Conservation (phyloP, 768 basidiomycete species). For the Chalciporus sphaerocephalus region DNA sequence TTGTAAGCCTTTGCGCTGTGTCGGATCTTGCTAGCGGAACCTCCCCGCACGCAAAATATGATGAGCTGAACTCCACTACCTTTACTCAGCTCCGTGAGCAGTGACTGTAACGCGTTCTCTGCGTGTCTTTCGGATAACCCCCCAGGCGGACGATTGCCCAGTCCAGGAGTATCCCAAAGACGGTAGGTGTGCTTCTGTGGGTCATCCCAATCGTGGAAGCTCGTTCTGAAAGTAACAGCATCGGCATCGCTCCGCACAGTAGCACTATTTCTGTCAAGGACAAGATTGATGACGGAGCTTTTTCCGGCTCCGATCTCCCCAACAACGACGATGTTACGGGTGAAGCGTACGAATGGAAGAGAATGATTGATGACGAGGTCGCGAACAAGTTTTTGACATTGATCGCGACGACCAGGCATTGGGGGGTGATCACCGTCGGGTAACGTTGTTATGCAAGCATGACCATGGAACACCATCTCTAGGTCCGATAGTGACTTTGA, state of each 20-base stretch:
- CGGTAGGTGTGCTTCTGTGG: slow-evolving; percentile 21
- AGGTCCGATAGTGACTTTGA: not conserved
- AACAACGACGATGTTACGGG: slow-evolving; percentile 35
- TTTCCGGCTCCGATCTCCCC: slow-evolving; percentile 35
- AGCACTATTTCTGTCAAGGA: slow-evolving; percentile 16
- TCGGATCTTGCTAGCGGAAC: slow-evolving; percentile 19
- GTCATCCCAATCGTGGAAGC: slow-evolving; percentile 22
- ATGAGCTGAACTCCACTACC: slow-evolving; percentile 19
- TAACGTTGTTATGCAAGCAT: slow-evolving; percentile 25
- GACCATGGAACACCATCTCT: slow-evolving; percentile 15
- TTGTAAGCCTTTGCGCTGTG: slow-evolving; percentile 19
- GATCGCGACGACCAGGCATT: slow-evolving; percentile 12
- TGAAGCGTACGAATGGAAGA: slow-evolving; percentile 14
- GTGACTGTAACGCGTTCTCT: slow-evolving; percentile 17
- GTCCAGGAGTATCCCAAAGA: slow-evolving; percentile 25
- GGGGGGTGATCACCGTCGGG: slow-evolving; percentile 17
- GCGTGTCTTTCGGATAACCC: slow-evolving; percentile 9
- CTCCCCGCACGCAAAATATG: slow-evolving; percentile 18
- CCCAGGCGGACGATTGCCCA: slow-evolving; percentile 14
- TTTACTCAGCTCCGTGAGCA: slow-evolving; percentile 18
- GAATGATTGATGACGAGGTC: slow-evolving; percentile 20
- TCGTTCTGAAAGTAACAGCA: slow-evolving; percentile 19
- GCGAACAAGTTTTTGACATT: slow-evolving; percentile 18
- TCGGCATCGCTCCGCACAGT: slow-evolving; percentile 11
- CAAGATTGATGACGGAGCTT: slow-evolving; percentile 20